Conservation (phyloP, 2,329 filamentous ascomycete genomes). For the Blumeriella jaapii region DNA sequence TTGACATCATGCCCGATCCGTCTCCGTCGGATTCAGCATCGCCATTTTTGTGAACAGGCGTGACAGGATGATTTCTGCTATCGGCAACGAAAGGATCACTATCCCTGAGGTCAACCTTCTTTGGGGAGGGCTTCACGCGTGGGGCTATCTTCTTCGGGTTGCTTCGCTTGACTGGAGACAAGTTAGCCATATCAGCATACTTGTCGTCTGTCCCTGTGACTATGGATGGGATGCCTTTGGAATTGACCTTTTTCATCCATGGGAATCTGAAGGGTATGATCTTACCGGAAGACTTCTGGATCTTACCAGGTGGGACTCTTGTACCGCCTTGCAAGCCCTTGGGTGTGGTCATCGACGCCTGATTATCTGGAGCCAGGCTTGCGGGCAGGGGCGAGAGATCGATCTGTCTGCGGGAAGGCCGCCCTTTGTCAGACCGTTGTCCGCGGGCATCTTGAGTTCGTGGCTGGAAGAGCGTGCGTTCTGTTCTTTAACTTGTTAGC, state of each 20-base stretch:
- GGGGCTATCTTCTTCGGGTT: neutral
- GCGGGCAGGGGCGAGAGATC: slow-evolving; percentile 1
- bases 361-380: neutral
- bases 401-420: neutral
- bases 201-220: neutral
- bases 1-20: no score
- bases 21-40: no score
- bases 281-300: slow-evolving; percentile 6
- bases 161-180: neutral
- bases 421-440: neutral
- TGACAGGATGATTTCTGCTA: no score
- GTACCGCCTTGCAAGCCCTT: neutral
- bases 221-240: neutral
- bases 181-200: neutral
- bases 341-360: neutral
- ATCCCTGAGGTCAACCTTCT: no score
- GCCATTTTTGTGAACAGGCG: no score
- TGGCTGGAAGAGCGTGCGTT: no score
- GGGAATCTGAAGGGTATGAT: slow-evolving; percentile 1
- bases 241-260: slow-evolving; percentile 6
- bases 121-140: neutral
- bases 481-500: no score
- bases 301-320: slow-evolving; percentile 5
- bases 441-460: slow-evolving; percentile 5
- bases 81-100: neutral